Base-by-base conservation (phyloP, 768 basidiomycete species). In the Psilocybe cubensis region DNA sequence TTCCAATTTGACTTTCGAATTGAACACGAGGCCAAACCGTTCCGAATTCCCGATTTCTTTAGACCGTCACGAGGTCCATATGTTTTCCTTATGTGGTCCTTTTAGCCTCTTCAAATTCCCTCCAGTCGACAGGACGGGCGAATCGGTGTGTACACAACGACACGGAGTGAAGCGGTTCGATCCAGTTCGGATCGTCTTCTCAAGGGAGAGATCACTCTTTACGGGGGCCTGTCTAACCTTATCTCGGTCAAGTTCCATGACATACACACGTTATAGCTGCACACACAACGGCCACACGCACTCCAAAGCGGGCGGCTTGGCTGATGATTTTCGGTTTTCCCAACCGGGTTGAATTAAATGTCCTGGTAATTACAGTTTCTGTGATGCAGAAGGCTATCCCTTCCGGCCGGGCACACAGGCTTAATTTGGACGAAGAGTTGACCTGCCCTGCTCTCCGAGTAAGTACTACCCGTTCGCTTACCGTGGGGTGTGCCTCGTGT, bases 401-500 rank as follows among this genome's bases (percentile, higher is more conserved):
- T 55, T 59, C 62, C 68, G 63, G 56, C 68, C 72, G 68, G 70
- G 69, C 65, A 66, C 66, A 63, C 61, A 66, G 45, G 31, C 71
- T 73, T 66, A 67, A 71, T 75, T 71, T 63, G 71, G 66, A 66
- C 21, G 4, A 54, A 57, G 60, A 64, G 63, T 59, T 64, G 66
- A 64, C 63, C 61, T 57, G 57, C 63, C 62, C 59, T 67, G 61
- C 67, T 64, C 66, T 68, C 67, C 69, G 65, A 72, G 67, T 66
- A 67, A 68, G 65, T 71, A 60, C 64, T 58, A 12, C 35, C 35
- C 67, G 50, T 64, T 73, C 71, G 72, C 70, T 73, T 72, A 72
- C 54, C 63, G 58, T 14, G 50, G 21, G 21, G 42, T 64, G 65
- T 64, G 74, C 77, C 79, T 80, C 79, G 74, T 79, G 77, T 62